A percentile compares a stretch with the other conserved stretches of the same genome.
Conservation (phyloP, 306 rosid genomes). For the Arachis hypogaea region DNA sequence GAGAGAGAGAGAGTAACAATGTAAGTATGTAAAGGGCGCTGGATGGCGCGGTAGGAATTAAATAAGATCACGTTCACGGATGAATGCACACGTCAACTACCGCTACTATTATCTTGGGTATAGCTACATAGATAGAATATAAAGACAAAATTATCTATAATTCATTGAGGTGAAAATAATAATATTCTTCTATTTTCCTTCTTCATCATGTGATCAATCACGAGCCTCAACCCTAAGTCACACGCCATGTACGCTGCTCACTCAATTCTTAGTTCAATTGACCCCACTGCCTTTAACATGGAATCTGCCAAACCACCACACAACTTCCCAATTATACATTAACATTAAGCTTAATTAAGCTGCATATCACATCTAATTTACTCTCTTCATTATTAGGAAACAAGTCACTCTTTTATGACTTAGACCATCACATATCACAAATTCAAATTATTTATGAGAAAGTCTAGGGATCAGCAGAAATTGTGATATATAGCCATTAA, state of each 20-base stretch:
- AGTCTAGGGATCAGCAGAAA: too few species aligned
- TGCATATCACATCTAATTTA: slow-evolving; percentile 14
- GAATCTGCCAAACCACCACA: background rate
- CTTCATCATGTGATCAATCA: slow-evolving; percentile 2
- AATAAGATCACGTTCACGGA: too few species aligned
- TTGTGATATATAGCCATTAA: too few species aligned
- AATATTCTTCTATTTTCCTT: background rate
- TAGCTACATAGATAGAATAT: too few species aligned
- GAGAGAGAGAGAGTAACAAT: too few species aligned
- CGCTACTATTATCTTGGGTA: too few species aligned
- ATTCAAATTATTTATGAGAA: too few species aligned
- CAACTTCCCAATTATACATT: background rate
- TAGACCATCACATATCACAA: too few species aligned
- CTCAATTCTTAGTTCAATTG: slow-evolving; percentile 17
- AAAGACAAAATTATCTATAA: too few species aligned
- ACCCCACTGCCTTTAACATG: slow-evolving; percentile 23
- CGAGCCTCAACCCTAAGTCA: slow-evolving; percentile 22
- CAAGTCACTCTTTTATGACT: background rate
- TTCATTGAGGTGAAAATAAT: background rate
- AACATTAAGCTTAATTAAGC: background rate
- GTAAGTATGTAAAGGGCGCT: too few species aligned
- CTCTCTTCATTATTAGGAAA: background rate
- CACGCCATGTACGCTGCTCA: slow-evolving; percentile 33
- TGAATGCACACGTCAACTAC: too few species aligned
- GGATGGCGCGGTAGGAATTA: too few species aligned